These are phyloP conservation scores for Tuber aestivum DNA, from an alignment of 495 filamentous ascomycete species.

Conservation along the genomic window DNA sequence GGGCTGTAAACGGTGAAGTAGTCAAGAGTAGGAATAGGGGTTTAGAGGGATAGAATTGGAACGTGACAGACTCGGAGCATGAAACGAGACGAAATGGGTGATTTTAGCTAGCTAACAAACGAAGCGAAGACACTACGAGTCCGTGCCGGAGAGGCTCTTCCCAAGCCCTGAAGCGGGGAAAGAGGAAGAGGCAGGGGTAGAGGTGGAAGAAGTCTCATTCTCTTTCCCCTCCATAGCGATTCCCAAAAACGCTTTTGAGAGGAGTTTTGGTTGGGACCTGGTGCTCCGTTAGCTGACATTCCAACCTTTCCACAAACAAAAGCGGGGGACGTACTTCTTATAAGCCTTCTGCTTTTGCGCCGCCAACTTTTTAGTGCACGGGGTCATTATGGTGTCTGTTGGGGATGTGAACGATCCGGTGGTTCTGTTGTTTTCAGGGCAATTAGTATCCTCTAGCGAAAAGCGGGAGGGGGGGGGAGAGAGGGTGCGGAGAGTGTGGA, in stretches of 20 bases:
- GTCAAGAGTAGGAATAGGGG: neutral
- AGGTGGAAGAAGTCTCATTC: conserved; percentile 20
- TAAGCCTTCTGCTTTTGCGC: conserved; percentile 65
- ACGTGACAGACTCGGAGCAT: conserved; percentile 7
- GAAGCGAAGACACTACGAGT: neutral
- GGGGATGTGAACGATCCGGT: conserved; percentile 60
- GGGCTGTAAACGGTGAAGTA: neutral
- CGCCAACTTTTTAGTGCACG: conserved; percentile 63
- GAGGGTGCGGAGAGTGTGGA: no score
- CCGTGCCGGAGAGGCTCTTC: conserved; percentile 24
- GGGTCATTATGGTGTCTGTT: conserved; percentile 67
- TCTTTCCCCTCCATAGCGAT: conserved; percentile 22
- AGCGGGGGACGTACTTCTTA: conserved; percentile 43
- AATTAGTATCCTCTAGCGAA: neutral
- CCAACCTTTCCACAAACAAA: neutral
- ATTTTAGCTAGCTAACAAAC: neutral
- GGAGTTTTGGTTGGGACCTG: conserved; percentile 29
- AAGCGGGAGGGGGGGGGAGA: neutral
- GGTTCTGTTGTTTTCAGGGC: conserved; percentile 23
- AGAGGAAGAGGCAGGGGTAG: neutral
- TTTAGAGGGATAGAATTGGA: neutral
- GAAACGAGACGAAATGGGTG: neutral
- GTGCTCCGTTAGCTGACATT: conserved; percentile 8
- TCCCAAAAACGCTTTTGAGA: conserved; percentile 26
- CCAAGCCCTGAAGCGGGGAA: conserved; percentile 14